Conservation (phyloP, 169 alveolate species). For the Cryptosporidium muris region DNA sequence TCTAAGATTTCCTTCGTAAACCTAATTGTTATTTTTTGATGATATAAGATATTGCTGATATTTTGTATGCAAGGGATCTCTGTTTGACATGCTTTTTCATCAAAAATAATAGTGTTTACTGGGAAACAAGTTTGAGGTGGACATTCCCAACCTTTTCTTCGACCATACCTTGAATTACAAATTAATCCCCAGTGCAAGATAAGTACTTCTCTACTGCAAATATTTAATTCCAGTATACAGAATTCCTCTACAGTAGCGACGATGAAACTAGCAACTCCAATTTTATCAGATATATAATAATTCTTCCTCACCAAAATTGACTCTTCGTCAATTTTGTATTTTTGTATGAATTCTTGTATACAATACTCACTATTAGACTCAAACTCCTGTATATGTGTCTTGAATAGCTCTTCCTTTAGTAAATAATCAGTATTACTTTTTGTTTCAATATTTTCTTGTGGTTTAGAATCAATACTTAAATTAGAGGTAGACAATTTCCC, state of each 20-base stretch:
- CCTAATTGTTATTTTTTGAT: conserved; percentile 24
- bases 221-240: conserved; percentile 17
- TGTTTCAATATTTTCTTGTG: no score
- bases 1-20: neutral
- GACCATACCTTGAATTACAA: neutral
- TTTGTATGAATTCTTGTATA: conserved; percentile 7
- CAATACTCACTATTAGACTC: neutral
- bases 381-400: conserved; percentile 5
- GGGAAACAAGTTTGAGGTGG: conserved; percentile 43
- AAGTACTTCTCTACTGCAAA: conserved; percentile 20
- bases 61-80: conserved; percentile 9
- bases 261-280: conserved; percentile 6
- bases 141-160: conserved; percentile 37
- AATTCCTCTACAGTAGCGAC: neutral
- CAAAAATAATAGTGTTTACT: neutral
- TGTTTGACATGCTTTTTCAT: conserved; percentile 29
- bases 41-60: conserved; percentile 3
- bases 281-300: conserved; percentile 19
- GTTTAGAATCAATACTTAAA: neutral
- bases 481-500: neutral
- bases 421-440: neutral
- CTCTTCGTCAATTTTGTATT: conserved; percentile 7
- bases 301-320: conserved; percentile 7
- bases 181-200: conserved; percentile 43
- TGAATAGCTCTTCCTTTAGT: neutral